Percentiles rank a stretch among this genome's conserved stretches.
Conservation (phyloP, 2,329 filamentous ascomycete genomes). For the Lojkania enalia region DNA sequence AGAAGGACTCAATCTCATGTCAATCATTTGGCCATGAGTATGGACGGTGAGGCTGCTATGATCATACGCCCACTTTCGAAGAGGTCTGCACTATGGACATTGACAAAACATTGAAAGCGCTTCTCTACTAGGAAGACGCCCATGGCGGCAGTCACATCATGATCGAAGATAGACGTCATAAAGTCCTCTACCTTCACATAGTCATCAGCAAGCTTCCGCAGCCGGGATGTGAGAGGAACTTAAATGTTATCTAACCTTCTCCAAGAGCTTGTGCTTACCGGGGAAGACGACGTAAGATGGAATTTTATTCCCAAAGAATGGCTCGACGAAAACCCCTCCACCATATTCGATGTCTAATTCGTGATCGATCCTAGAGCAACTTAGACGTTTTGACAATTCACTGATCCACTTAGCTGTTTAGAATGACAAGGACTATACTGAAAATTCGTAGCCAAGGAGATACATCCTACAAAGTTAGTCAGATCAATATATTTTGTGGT, state of each 20-base stretch:
- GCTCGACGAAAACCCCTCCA: constrained; percentile 90
- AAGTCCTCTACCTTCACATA: constrained; percentile 82
- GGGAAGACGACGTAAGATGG: constrained; percentile 80
- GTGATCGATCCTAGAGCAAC: constrained; percentile 87
- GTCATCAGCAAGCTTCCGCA: constrained; percentile 78
- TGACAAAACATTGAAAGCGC: constrained; percentile 73
- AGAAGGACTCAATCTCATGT: too few relatives aligned
- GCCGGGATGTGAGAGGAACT: constrained; percentile 84
- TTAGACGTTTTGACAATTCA: constrained; percentile 81
- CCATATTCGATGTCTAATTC: constrained; percentile 78
- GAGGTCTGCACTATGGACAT: constrained; percentile 76
- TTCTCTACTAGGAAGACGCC: constrained; percentile 82
- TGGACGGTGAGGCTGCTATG: too few relatives aligned
- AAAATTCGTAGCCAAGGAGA: constrained; percentile 80
- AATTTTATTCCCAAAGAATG: constrained; percentile 84
- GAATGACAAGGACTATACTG: constrained; percentile 91
- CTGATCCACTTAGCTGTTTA: constrained; percentile 82
- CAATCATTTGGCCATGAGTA: too few relatives aligned
- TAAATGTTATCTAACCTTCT: constrained; percentile 94
- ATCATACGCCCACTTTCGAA: not conserved
- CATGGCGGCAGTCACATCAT: constrained; percentile 93
- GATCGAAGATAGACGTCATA: constrained; percentile 87
- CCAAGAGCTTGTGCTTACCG: constrained; percentile 85
- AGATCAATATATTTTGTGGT: constrained; percentile 87
- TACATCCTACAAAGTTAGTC: constrained; percentile 83